Evolutionary conservation across 2,329 filamentous ascomycete species (phyloP).

Genomic region (Aspergillus tanneri): DNA sequence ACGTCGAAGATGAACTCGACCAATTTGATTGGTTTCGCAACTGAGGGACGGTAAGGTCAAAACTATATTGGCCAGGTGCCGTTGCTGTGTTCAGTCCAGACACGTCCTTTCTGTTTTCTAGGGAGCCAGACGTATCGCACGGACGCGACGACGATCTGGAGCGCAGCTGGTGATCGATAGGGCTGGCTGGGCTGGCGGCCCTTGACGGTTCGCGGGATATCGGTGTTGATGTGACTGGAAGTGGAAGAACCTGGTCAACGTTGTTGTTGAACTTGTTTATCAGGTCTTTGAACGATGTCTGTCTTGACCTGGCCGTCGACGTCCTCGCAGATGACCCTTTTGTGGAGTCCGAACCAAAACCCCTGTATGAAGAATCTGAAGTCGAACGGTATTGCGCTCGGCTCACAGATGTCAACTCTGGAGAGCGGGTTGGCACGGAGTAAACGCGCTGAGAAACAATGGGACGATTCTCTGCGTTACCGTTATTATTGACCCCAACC

Average conservation of each 20-base stretch:
- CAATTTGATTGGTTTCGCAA: slow-evolving; percentile 1
- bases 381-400: slow-evolving; percentile 31
- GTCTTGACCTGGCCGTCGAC: slow-evolving; percentile 37
- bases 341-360: slow-evolving; percentile 20
- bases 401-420: slow-evolving; percentile 23
- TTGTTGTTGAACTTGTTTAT: slow-evolving; percentile 75
- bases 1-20: slow-evolving; percentile 2
- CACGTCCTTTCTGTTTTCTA: slow-evolving; percentile 13
- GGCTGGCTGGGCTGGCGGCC: slow-evolving; percentile 37
- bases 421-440: slow-evolving; percentile 28
- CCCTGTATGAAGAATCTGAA: slow-evolving; percentile 31
- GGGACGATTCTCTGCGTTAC: slow-evolving; percentile 20
- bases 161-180: slow-evolving; percentile 27
- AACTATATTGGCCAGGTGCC: slow-evolving; percentile 10
- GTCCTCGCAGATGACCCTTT: slow-evolving; percentile 16
- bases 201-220: slow-evolving; percentile 36
- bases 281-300: slow-evolving; percentile 76
- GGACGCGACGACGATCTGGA: slow-evolving; percentile 29
- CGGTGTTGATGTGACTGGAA: slow-evolving; percentile 38
- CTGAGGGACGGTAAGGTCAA: slow-evolving; percentile 7
- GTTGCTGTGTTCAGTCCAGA: slow-evolving; percentile 21
- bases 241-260: slow-evolving; percentile 45
- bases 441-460: slow-evolving; percentile 22
- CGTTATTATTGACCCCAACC: slow-evolving; percentile 21
- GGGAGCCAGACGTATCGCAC: slow-evolving; percentile 23